Conservation (phyloP, 2,329 filamentous ascomycete genomes). For the Lasiodiplodia theobromae region DNA sequence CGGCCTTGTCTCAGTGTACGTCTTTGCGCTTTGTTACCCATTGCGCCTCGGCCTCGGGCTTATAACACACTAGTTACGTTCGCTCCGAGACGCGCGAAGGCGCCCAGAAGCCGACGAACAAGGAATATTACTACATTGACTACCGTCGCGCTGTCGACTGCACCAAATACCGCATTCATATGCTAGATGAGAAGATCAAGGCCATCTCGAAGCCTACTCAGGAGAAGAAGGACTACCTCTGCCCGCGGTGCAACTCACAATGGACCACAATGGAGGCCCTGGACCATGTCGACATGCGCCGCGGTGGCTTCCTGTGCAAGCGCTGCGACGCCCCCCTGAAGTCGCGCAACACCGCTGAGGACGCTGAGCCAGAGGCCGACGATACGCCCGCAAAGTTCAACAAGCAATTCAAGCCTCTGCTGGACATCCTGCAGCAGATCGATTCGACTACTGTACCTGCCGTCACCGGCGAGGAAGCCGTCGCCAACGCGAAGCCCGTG, state of each 20-base stretch:
- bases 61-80: slow-evolving; percentile 61
- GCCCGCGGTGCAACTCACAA: slow-evolving; percentile 79
- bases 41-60: background rate
- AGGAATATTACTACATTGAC: slow-evolving; percentile 97
- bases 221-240: slow-evolving; percentile 93
- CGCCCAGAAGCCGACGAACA: slow-evolving; percentile 79
- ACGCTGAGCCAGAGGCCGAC: slow-evolving; percentile 64
- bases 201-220: slow-evolving; percentile 76
- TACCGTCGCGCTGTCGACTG: slow-evolving; percentile 93
- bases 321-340: slow-evolving; percentile 73
- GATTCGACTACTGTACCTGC: slow-evolving; percentile 76
- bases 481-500: slow-evolving; percentile 69
- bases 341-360: slow-evolving; percentile 38
- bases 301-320: slow-evolving; percentile 79
- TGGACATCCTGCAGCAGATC: slow-evolving; percentile 76
- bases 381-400: slow-evolving; percentile 65
- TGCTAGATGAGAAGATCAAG: slow-evolving; percentile 87
- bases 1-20: slow-evolving; percentile 81
- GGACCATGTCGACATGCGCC: slow-evolving; percentile 70
- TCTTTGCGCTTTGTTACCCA: slow-evolving; percentile 31
- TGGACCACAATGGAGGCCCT: slow-evolving; percentile 92
- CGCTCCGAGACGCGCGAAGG: slow-evolving; percentile 81
- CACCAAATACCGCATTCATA: slow-evolving; percentile 92
- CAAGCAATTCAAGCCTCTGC: slow-evolving; percentile 79
- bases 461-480: slow-evolving; percentile 74